These are phyloP conservation scores for Cercospora brassicicola DNA, from an alignment of 2,329 filamentous ascomycete species.

Conservation along the genomic window DNA sequence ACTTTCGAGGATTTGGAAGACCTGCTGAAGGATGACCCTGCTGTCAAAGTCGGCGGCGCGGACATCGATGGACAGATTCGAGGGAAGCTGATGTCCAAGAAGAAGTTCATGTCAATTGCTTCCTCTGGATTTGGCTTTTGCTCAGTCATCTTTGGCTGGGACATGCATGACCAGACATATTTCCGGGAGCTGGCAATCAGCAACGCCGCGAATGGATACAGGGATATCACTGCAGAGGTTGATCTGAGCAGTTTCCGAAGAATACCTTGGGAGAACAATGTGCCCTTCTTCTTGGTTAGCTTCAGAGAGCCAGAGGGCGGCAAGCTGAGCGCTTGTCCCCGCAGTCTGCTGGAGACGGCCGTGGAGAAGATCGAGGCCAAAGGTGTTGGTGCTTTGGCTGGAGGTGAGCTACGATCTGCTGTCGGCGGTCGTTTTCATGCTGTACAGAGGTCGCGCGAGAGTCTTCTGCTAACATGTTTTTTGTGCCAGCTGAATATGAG, in stretches of 20 bases:
- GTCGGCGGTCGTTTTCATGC: neutral
- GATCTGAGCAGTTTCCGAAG: constrained; percentile 76
- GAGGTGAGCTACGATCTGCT: constrained; percentile 59
- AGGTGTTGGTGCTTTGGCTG: constrained; percentile 83
- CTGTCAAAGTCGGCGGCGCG: constrained; percentile 83
- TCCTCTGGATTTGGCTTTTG: constrained; percentile 85
- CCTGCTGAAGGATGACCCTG: constrained; percentile 68
- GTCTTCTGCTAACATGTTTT: constrained; percentile 22
- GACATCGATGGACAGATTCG: constrained; percentile 86
- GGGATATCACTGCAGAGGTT: constrained; percentile 78
- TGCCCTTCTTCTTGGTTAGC: constrained; percentile 80
- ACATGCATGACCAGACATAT: constrained; percentile 94
- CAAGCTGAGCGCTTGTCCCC: constrained; percentile 74
- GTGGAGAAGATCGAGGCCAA: constrained; percentile 65
- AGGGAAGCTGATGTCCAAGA: constrained; percentile 88
- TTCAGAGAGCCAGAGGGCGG: constrained; percentile 77
- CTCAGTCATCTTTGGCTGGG: constrained; percentile 92
- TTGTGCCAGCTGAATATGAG: constrained; percentile 76
- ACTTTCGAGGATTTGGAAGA: constrained; percentile 65
- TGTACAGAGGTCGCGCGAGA: neutral
- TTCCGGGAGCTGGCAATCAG: constrained; percentile 80
- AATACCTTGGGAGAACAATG: constrained; percentile 86
- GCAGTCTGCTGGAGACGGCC: constrained; percentile 69
- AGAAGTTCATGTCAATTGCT: constrained; percentile 85
- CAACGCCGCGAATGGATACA: constrained; percentile 87